Evolutionary conservation across 352 stramenopile species (phyloP).

Genomic region (Phytophthora pini): DNA sequence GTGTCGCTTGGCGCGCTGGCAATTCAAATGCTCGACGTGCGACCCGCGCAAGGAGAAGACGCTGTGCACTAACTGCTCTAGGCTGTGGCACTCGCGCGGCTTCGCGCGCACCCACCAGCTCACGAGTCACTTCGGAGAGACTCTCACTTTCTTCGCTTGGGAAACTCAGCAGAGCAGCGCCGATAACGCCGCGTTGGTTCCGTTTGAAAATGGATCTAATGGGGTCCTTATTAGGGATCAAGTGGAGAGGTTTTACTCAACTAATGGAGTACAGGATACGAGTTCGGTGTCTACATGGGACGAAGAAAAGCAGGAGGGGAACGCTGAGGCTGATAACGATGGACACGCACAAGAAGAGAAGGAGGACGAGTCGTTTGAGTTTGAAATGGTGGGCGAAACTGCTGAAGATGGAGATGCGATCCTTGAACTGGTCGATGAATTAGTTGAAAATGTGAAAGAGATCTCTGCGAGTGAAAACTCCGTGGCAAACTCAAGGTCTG

Average conservation of each 20-base stretch:
- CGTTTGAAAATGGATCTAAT: neutral
- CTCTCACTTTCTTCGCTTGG: slow-evolving; percentile 34
- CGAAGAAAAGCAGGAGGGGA: slow-evolving; percentile 12
- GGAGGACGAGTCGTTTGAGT: slow-evolving; percentile 7
- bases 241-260: neutral
- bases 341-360: neutral
- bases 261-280: neutral
- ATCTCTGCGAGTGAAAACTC: neutral
- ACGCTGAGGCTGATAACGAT: neutral
- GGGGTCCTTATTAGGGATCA: neutral
- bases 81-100: slow-evolving; percentile 51
- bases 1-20: slow-evolving; percentile 40
- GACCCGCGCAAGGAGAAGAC: slow-evolving; percentile 42
- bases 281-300: neutral
- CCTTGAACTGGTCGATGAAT: slow-evolving; percentile 15
- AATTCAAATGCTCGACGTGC: slow-evolving; percentile 43
- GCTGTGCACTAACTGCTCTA: slow-evolving; percentile 38
- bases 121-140: slow-evolving; percentile 28
- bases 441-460: slow-evolving; percentile 7
- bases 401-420: slow-evolving; percentile 11
- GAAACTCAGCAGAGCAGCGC: neutral
- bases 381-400: slow-evolving; percentile 17
- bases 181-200: neutral
- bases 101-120: slow-evolving; percentile 41
- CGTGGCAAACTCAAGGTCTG: neutral